Evolutionary conservation across 225 moss, liverwort and hornwort genomes (phyloP).

Genomic region (Lunularia cruciata): DNA sequence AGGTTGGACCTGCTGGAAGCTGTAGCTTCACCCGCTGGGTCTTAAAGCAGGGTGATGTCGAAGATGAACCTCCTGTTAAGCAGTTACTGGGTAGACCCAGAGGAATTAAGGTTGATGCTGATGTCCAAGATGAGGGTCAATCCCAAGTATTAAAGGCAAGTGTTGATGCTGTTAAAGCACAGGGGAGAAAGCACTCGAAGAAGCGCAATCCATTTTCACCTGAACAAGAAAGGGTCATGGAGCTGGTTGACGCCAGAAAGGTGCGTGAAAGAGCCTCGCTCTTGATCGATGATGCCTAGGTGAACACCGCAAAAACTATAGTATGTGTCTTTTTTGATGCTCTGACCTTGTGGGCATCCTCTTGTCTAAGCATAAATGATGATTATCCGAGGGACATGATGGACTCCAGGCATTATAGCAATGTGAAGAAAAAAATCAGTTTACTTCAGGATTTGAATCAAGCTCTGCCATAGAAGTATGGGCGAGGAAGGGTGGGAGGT

Average conservation of each 20-base stretch:
- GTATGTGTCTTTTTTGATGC: no score
- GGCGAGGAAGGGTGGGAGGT: not conserved
- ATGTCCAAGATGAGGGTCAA: not conserved
- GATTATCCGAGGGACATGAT: no score
- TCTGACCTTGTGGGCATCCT: no score
- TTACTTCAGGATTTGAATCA: not conserved
- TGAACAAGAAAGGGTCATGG: conserved; percentile 58
- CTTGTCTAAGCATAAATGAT: no score
- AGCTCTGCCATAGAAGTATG: not conserved
- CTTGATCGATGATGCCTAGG: no score
- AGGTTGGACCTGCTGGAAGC: not conserved
- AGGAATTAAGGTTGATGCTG: conserved; percentile 10
- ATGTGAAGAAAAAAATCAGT: no score
- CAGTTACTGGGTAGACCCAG: not conserved
- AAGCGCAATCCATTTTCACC: conserved; percentile 39
- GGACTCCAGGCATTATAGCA: no score
- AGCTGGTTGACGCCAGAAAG: conserved; percentile 58
- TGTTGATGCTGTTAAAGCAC: not conserved
- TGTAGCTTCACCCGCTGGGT: not conserved
- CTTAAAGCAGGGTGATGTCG: not conserved
- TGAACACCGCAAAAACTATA: no score
- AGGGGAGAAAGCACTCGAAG: not conserved
- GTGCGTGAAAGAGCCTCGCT: no score
- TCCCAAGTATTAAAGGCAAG: not conserved
- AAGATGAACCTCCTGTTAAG: not conserved